Evolutionary conservation across 2,329 filamentous ascomycete genomes (phyloP), one percentile per base, ranked within the genome.

Genomic region (Cladophialophora bantiana): DNA sequence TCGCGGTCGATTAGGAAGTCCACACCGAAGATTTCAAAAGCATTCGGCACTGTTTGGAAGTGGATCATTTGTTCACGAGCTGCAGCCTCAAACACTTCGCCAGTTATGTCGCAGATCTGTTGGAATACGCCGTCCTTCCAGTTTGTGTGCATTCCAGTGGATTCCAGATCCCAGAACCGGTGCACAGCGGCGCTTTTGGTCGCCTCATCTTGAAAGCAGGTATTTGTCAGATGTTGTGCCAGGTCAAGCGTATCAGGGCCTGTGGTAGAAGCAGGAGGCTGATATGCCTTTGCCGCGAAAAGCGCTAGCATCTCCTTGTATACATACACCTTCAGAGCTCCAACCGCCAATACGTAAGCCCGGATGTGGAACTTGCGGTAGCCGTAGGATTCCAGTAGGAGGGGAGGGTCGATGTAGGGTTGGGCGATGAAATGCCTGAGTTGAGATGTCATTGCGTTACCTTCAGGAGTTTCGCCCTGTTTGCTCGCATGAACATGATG

Each of bases 341-440:
- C 94, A 1, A 89, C 83, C 60, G 92, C 92, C 66, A 97, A 85
- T 31, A 97, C 92, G 78, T 99, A 99, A 1, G 91, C 92, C 53
- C 95, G 86, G 75, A 99, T 92, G 80, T 99, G 95, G 81, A 98
- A 99, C 79, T 99, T 99, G 70, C 91, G 87, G 68, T 84, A 83
- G 35, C 85, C 85, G n/a, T 80, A 81, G 34, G 83, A 84, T 2
- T 82, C 83, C 15, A 94, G 81, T 12, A 97, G 85, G 3, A 98
- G 86, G 0, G 94, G 94, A 1, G 90, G 92, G 77, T 96, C 87
- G 74, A 99, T 94, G 79, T 99, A 99, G 0, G 93, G 92, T 78
- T 99, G 95, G 4, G 91, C 94, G 74, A 98, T 89, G 81, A 99
- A 99, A 81, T 99, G 94, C 66, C 95, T 90, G 58, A 99, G 89